A percentile compares a stretch with the other conserved stretches of the same genome.
These are phyloP conservation scores for Ustilago trichophora DNA, from an alignment of 1,284 basidiomycete species.

Conservation along the genomic window DNA sequence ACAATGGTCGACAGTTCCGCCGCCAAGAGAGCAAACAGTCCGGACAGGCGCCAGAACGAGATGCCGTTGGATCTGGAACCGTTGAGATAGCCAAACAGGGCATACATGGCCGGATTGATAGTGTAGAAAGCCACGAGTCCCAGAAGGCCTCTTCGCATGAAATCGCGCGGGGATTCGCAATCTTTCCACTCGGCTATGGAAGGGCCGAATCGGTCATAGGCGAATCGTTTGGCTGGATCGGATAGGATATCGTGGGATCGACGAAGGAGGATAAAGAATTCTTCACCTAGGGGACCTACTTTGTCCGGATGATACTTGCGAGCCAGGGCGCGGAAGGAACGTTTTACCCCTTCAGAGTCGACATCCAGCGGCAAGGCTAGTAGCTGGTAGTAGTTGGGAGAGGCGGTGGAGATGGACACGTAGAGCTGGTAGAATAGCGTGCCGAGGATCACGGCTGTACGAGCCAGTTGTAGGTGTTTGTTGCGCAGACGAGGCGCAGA, in stretches of 20 bases:
- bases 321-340: constrained; percentile 79
- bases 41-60: too few species aligned
- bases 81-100: constrained; percentile 75
- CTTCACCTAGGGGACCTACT: constrained; percentile 74
- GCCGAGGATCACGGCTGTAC: constrained; percentile 73
- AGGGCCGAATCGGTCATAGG: constrained; percentile 85
- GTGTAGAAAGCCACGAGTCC: constrained; percentile 78
- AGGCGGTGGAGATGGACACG: constrained; percentile 71
- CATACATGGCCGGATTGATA: constrained; percentile 72
- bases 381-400: constrained; percentile 79
- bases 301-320: constrained; percentile 81
- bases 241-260: constrained; percentile 82
- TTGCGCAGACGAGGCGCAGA: constrained; percentile 3
- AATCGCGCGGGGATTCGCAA: constrained; percentile 76
- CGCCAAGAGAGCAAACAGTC: too few species aligned
- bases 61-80: constrained; percentile 68
- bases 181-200: constrained; percentile 76
- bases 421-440: constrained; percentile 77
- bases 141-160: constrained; percentile 75
- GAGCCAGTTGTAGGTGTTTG: constrained; percentile 26
- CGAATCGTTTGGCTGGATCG: constrained; percentile 80
- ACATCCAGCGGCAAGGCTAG: constrained; percentile 74
- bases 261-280: constrained; percentile 77
- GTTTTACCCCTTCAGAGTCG: constrained; percentile 75
- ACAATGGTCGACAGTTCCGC: too few species aligned